Evolutionary conservation across 2,329 filamentous ascomycete species (phyloP), one percentile per base, ranked within the genome.

Genomic region (Diaporthe eres): DNA sequence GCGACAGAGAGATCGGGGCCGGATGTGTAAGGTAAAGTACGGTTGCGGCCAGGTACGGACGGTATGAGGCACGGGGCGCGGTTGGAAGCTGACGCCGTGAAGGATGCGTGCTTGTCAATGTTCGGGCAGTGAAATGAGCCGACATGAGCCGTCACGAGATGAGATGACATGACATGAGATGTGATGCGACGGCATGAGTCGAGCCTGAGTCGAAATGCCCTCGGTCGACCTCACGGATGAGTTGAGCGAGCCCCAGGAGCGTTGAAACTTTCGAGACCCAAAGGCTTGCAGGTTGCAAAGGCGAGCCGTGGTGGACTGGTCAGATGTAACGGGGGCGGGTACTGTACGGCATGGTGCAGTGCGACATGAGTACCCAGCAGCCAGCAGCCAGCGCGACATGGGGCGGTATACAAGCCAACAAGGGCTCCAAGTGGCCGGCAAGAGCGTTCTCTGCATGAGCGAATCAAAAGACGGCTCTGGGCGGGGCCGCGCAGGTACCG

Each of bases 1-100:
- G 22, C 2, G 19, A 34, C 37, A 39, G 42, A n/a, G 13, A 25
- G 39, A 37, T 60, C 44, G 70, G 70, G 70, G 42, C 28, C 42
- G 68, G 53, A 58, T 58, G 55, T 71, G 67, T 57, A 44, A 71
- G 67, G 67, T 13, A 58, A 51, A 37, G 51, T 19, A 71, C n/a
- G 37, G 37, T 39, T 13, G 37, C 37, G 37, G 37, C n/a, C 22
- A 42, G 58, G n/a, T 19, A 12, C 15, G 39, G 39, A 28, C 17
- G 42, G 44, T 3, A 15, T 3, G 37, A 25, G 58, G 37, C n/a
- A n/a, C 58, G 17, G 22, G 58, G 58, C 37, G 34, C 31, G 6
- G 51, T 10, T 71, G 13, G 51, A 44, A 44, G 51, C 34, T 71
- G 67, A 53, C 49, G 58, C 58, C 58, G 25, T 57, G 44, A 51